phyloP scores from a whole-genome alignment of 2,329 filamentous ascomycete genomes.

The Penicillium freii region DNA sequence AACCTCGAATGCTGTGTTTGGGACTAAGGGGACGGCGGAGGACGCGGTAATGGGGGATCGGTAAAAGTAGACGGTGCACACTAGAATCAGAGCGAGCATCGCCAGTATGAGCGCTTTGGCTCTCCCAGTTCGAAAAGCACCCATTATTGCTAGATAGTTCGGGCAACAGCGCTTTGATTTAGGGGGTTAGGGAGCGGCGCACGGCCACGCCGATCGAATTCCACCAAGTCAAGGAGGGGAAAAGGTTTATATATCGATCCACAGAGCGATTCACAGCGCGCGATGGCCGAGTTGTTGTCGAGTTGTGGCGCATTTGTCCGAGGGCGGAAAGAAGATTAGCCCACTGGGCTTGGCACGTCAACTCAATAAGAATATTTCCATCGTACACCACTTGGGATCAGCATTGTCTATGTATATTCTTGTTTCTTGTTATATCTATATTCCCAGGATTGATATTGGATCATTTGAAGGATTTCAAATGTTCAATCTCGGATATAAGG shows the following conservation, averaged over 20 bases:
- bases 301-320: neutral
- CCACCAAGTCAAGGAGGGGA: neutral
- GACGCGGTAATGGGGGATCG: conserved; percentile 34
- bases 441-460: too few species aligned
- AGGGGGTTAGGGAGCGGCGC: conserved; percentile 18
- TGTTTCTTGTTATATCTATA: too few species aligned
- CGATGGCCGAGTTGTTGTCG: neutral
- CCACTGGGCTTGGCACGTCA: conserved; percentile 6
- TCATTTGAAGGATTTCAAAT: neutral
- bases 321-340: conserved; percentile 9
- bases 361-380: neutral
- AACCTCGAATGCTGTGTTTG: conserved; percentile 35
- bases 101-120: conserved; percentile 32
- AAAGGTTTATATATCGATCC: neutral
- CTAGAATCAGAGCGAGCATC: conserved; percentile 29
- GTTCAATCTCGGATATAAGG: neutral
- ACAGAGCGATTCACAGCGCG: neutral
- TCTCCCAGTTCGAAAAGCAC: conserved; percentile 29
- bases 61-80: conserved; percentile 39
- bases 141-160: conserved; percentile 19
- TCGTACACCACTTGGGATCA: too few species aligned
- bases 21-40: conserved; percentile 30
- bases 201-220: conserved; percentile 21
- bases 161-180: conserved; percentile 2
- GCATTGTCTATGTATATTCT: neutral